phyloP scores from a whole-genome alignment of 2,329 filamentous ascomycete genomes.

The Botrytis tulipae region DNA sequence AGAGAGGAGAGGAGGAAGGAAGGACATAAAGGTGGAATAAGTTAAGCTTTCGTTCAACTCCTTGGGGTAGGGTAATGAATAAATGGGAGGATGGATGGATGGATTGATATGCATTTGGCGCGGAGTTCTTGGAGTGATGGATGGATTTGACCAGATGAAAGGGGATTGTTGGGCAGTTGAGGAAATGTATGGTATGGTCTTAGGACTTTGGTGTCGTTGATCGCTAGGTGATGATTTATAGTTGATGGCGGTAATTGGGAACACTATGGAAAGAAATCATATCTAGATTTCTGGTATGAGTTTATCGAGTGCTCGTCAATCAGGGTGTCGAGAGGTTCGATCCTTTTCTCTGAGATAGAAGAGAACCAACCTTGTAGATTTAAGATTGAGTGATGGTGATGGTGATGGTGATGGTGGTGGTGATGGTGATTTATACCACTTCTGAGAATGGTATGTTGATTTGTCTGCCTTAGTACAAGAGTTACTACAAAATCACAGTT shows the following conservation, averaged over 20 bases:
- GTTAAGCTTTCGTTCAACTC: not conserved
- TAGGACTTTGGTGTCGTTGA: not conserved
- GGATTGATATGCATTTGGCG: slow-evolving; percentile 11
- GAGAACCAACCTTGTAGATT: not conserved
- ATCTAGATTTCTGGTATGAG: not conserved
- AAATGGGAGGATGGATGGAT: not conserved
- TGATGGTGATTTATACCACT: not conserved
- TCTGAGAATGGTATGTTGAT: not conserved
- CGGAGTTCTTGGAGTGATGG: not conserved
- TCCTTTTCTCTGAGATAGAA: not conserved
- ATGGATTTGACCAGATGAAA: not conserved
- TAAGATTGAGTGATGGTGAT: not conserved
- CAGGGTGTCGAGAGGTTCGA: not conserved
- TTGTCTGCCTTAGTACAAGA: not conserved
- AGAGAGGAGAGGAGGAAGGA: not conserved
- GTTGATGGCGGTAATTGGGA: not conserved
- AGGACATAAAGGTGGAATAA: not conserved
- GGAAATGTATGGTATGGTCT: not conserved
- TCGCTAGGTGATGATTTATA: not conserved
- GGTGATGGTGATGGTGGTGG: too few relatives aligned
- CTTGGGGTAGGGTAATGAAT: not conserved
- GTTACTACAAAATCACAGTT: not conserved
- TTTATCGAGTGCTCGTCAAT: not conserved
- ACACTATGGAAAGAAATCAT: not conserved
- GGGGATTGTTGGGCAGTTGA: not conserved